Conservation (phyloP, 768 basidiomycete species). For the Hygrocybe punicea region DNA sequence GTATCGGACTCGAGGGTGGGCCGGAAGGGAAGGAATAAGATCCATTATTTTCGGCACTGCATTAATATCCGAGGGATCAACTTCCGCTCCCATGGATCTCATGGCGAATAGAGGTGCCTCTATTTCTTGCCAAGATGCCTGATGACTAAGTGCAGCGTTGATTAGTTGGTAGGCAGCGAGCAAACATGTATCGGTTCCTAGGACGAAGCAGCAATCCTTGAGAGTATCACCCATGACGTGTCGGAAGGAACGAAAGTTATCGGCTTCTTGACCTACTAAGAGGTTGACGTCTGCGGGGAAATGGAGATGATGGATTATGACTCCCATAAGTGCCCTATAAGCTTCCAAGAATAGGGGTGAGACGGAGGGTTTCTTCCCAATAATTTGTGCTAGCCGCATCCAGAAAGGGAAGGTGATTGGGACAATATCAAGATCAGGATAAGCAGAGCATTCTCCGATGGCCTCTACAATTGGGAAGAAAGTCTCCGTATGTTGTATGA, state of each 20-base stretch:
- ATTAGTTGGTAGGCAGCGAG: constrained; percentile 79
- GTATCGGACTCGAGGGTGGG: constrained; percentile 89
- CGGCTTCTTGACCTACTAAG: constrained; percentile 79
- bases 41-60: constrained; percentile 97
- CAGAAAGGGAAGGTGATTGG: constrained; percentile 98
- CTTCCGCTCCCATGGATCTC: constrained; percentile 95
- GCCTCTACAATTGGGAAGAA: constrained; percentile 96
- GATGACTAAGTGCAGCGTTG: constrained; percentile 63
- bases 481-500: constrained; percentile 84
- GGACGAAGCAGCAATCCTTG: constrained; percentile 95
- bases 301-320: constrained; percentile 86
- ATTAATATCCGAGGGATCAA: constrained; percentile 75
- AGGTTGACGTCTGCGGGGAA: constrained; percentile 73
- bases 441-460: constrained; percentile 89
- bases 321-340: constrained; percentile 76
- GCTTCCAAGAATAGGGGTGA: constrained; percentile 78
- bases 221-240: constrained; percentile 99
- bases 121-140: constrained; percentile 89
- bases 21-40: constrained; percentile 83
- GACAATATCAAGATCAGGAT: constrained; percentile 91
- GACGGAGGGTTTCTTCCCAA: constrained; percentile 71
- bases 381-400: constrained; percentile 91
- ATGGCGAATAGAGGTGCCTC: constrained; percentile 97
- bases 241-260: constrained; percentile 90
- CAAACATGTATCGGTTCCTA: constrained; percentile 83